Evolutionary conservation across 257 asterid species (phyloP).

Genomic region (Ilex asprella): DNA sequence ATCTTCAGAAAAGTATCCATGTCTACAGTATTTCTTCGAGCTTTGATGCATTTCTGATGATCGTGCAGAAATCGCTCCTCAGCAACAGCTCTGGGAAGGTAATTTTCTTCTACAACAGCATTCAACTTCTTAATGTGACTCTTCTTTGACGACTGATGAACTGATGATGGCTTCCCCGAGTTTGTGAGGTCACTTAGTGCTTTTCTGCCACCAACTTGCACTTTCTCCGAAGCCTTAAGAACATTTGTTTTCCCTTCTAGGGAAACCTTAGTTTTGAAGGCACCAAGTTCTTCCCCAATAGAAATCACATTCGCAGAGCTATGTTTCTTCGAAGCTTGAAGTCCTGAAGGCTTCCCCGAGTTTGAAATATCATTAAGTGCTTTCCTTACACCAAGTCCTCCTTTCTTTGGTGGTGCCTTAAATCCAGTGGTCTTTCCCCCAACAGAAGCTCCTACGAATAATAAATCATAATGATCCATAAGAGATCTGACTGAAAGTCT

Average conservation of each 20-base stretch:
- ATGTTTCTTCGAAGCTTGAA: constrained; percentile 39
- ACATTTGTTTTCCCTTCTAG: constrained; percentile 20
- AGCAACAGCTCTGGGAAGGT: constrained; percentile 21
- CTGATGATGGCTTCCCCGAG: constrained; percentile 44
- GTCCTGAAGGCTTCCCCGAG: constrained; percentile 50
- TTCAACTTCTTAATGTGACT: constrained; percentile 31
- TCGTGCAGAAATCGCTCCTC: constrained; percentile 72
- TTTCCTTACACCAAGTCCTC: constrained; percentile 51
- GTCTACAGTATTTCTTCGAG: constrained; percentile 38
- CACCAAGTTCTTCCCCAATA: constrained; percentile 39
- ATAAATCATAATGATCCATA: no score
- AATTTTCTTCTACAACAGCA: constrained; percentile 27
- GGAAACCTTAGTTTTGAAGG: constrained; percentile 9
- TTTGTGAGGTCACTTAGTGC: constrained; percentile 80
- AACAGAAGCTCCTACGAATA: constrained; percentile 31
- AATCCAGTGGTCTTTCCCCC: constrained; percentile 38
- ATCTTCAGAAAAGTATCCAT: constrained; percentile 53
- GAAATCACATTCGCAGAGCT: constrained; percentile 34
- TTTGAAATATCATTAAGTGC: constrained; percentile 87
- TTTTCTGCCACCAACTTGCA: constrained; percentile 51
- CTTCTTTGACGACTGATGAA: constrained; percentile 26
- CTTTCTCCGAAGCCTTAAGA: constrained; percentile 43
- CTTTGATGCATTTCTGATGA: constrained; percentile 70
- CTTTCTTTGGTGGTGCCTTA: constrained; percentile 43
- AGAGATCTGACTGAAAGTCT: no score